phyloP scores from a whole-genome alignment of 257 asterid genomes.

The Apocynum venetum region DNA sequence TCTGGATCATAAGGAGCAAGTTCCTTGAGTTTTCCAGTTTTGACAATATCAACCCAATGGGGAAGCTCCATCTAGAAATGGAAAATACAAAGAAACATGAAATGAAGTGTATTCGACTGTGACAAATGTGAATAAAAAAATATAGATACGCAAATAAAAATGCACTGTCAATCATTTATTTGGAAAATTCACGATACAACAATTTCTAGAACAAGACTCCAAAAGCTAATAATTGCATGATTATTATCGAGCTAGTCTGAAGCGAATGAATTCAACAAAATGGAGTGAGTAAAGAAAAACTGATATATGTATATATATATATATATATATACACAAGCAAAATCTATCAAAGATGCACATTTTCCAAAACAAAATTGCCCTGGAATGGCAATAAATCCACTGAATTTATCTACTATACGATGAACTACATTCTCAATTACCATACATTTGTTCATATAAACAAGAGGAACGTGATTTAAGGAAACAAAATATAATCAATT shows the following conservation, averaged over 20 bases:
- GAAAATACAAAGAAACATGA: not conserved
- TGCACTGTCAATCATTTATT: not conserved
- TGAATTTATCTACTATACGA: not conserved
- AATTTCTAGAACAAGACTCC: not conserved
- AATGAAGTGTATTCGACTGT: not conserved
- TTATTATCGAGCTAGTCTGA: not conserved
- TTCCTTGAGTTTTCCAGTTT: slow-evolving; percentile 78
- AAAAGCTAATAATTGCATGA: not conserved
- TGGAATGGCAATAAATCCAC: not conserved
- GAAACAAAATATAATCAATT: not conserved
- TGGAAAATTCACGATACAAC: not conserved
- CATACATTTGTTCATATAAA: not conserved
- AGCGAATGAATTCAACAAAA: not conserved
- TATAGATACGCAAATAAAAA: not conserved
- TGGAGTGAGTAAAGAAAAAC: not conserved
- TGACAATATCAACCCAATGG: slow-evolving; percentile 85
- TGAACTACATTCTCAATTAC: not conserved
- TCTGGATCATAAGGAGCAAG: slow-evolving; percentile 95
- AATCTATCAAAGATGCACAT: not conserved
- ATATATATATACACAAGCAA: not conserved
- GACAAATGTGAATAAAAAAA: not conserved
- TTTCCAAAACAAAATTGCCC: not conserved
- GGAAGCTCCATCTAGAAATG: slow-evolving; percentile 71
- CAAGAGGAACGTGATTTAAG: not conserved
- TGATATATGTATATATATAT: not conserved